These are phyloP conservation scores for Crithidia thermophila DNA, from an alignment of 208 protist genomes.

Conservation along the genomic window DNA sequence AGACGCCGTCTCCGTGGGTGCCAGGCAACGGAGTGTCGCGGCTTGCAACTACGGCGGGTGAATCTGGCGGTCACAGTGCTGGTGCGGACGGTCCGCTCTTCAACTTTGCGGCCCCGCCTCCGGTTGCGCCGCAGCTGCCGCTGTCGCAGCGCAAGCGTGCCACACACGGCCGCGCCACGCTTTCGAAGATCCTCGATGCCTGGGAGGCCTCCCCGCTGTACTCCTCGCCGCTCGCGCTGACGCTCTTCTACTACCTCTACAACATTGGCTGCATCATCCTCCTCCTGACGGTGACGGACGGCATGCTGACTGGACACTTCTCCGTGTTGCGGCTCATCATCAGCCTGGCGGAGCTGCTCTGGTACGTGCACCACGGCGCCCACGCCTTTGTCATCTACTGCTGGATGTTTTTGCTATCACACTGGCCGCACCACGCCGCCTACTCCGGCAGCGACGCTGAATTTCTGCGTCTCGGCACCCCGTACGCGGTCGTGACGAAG, in stretches of 20 bases:
- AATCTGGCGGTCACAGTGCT: neutral
- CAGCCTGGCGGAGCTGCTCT: slow-evolving; percentile 41
- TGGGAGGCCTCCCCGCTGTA: slow-evolving; percentile 46
- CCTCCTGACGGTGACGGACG: slow-evolving; percentile 43
- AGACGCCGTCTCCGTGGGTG: neutral
- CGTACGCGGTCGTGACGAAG: slow-evolving; percentile 37
- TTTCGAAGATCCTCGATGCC: slow-evolving; percentile 26
- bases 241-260: slow-evolving; percentile 64
- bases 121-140: slow-evolving; percentile 9
- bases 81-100: slow-evolving; percentile 13
- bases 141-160: slow-evolving; percentile 22
- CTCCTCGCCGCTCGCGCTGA: slow-evolving; percentile 44
- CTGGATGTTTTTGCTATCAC: slow-evolving; percentile 41
- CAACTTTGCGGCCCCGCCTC: slow-evolving; percentile 16
- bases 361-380: slow-evolving; percentile 50
- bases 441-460: slow-evolving; percentile 5
- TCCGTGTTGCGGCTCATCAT: slow-evolving; percentile 39
- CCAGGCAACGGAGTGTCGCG: too few species aligned
- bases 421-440: slow-evolving; percentile 32
- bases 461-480: slow-evolving; percentile 37
- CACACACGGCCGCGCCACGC: slow-evolving; percentile 22
- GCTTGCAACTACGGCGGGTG: too few species aligned
- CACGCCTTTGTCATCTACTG: slow-evolving; percentile 57
- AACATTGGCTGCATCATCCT: slow-evolving; percentile 33
- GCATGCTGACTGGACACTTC: slow-evolving; percentile 44